phyloP scores from a whole-genome alignment of 441 rosid genomes.

The Populus hybrid region DNA sequence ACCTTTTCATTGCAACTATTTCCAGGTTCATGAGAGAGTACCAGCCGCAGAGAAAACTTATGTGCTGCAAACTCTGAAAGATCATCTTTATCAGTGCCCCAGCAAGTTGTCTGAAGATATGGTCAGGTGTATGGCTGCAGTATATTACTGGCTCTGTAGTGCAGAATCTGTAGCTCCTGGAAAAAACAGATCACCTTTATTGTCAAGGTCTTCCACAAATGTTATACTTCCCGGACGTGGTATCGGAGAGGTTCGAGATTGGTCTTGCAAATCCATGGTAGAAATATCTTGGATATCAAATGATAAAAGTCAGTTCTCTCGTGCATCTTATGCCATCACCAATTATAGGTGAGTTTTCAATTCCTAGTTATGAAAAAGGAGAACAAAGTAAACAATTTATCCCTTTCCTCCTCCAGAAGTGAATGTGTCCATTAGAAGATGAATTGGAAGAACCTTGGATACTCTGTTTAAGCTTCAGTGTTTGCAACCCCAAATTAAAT shows the following conservation, averaged over 20 bases:
- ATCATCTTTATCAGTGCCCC: constrained; percentile 78
- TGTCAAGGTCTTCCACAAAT: constrained; percentile 70
- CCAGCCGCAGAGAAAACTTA: constrained; percentile 36
- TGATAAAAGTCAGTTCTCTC: constrained; percentile 59
- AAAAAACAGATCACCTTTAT: constrained; percentile 42
- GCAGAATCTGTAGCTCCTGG: constrained; percentile 37
- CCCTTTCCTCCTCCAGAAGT: not conserved
- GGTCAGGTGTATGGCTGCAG: constrained; percentile 82
- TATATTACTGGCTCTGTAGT: constrained; percentile 69
- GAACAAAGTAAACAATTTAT: not conserved
- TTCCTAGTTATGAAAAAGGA: not conserved
- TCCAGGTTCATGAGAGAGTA: constrained; percentile 36
- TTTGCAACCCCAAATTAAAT: not conserved
- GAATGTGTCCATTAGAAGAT: not conserved
- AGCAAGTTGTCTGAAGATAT: constrained; percentile 84
- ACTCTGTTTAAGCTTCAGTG: not conserved
- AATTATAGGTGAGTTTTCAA: constrained; percentile 57
- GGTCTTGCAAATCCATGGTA: constrained; percentile 67
- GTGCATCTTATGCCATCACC: constrained; percentile 63
- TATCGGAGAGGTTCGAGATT: constrained; percentile 43
- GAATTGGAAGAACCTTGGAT: not conserved
- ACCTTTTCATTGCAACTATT: constrained; percentile 14
- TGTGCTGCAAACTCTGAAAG: constrained; percentile 51
- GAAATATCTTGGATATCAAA: constrained; percentile 75
- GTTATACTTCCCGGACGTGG: constrained; percentile 50